Conservation (phyloP, 108 stramenopile genomes). For the Skeletonema potamos region DNA sequence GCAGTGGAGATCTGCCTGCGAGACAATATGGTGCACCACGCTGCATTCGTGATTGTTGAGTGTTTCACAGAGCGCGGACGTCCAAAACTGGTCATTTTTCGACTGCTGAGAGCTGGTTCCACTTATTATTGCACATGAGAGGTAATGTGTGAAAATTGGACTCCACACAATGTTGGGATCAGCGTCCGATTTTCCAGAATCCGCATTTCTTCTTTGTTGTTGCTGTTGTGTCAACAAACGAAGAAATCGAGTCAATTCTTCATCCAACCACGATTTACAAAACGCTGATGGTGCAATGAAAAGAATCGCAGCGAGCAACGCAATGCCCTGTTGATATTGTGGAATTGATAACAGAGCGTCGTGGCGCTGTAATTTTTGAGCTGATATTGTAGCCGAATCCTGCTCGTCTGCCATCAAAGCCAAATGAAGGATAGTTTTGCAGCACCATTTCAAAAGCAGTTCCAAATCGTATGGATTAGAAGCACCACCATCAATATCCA, state of each 20-base stretch:
- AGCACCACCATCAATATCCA: conserved; percentile 17
- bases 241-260: conserved; percentile 8
- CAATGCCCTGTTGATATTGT: conserved; percentile 33
- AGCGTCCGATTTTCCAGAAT: background rate
- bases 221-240: conserved; percentile 5
- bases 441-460: conserved; percentile 38
- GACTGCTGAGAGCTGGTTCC: background rate
- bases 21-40: conserved; percentile 18
- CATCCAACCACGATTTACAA: conserved; percentile 12
- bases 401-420: conserved; percentile 3
- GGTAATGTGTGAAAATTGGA: conserved; percentile 5
- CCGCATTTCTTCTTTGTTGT: background rate
- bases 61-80: conserved; percentile 16
- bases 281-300: background rate
- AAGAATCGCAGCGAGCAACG: conserved; percentile 36
- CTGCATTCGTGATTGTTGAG: conserved; percentile 21
- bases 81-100: background rate
- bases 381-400: background rate
- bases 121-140: conserved; percentile 2
- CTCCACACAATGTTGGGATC: conserved; percentile 1
- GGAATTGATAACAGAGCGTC: background rate
- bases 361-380: background rate
- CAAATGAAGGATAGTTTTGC: conserved; percentile 11
- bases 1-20: background rate
- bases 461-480: background rate